Conservation (phyloP, 495 filamentous ascomycete genomes). For the Penicillium roqueforti region DNA sequence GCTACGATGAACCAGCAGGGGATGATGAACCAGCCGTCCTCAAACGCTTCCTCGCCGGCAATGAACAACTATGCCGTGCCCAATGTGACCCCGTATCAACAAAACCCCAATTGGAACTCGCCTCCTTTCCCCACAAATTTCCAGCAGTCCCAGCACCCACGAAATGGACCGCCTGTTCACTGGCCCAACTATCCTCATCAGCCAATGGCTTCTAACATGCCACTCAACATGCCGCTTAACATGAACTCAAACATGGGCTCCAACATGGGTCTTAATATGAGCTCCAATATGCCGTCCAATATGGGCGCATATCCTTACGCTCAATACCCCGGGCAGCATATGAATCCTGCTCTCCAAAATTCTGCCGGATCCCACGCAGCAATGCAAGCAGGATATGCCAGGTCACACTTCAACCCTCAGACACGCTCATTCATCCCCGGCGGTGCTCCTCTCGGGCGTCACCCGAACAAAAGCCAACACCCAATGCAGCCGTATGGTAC, state of each 20-base stretch:
- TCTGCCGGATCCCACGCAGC: constrained; percentile 60
- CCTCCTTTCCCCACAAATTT: constrained; percentile 40
- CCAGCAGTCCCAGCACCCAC: constrained; percentile 37
- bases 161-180: constrained; percentile 33
- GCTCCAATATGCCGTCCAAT: constrained; percentile 27
- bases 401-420: constrained; percentile 87
- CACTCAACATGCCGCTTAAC: constrained; percentile 40
- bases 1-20: constrained; percentile 38
- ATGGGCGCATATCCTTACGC: constrained; percentile 67
- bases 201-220: constrained; percentile 22
- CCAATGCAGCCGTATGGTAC: constrained; percentile 29
- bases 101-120: constrained; percentile 30
- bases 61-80: constrained; percentile 40
- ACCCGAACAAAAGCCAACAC: constrained; percentile 32
- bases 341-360: constrained; percentile 60
- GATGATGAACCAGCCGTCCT: constrained; percentile 36
- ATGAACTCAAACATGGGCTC: constrained; percentile 22
- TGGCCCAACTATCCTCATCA: constrained; percentile 35
- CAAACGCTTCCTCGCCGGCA: constrained; percentile 41
- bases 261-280: constrained; percentile 35
- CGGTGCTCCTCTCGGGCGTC: constrained; percentile 25
- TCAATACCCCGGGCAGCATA: constrained; percentile 66
- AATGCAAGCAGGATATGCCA: constrained; percentile 74
- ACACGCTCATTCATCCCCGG: constrained; percentile 83
- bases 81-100: constrained; percentile 30